Percentiles rank a stretch among this genome's conserved stretches.
phyloP scores from a whole-genome alignment of 2,329 filamentous ascomycete genomes.

The Emmonsia crescens region DNA sequence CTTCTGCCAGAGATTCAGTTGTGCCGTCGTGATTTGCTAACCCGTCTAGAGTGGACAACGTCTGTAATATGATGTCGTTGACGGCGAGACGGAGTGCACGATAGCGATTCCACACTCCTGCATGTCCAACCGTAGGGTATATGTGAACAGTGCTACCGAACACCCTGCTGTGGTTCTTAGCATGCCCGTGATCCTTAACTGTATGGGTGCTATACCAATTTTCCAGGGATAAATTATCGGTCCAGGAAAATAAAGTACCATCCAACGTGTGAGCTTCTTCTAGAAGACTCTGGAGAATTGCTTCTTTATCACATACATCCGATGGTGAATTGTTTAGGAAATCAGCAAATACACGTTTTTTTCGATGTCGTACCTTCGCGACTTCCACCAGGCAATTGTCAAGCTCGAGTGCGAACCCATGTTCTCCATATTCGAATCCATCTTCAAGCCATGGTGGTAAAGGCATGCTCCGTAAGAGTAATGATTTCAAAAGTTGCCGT shows the following conservation, averaged over 20 bases:
- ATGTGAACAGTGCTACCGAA: background rate
- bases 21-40: background rate
- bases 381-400: background rate
- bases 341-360: background rate
- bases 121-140: background rate
- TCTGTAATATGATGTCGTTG: background rate
- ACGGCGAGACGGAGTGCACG: background rate
- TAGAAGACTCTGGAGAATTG: background rate
- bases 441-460: background rate
- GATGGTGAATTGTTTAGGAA: background rate
- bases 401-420: background rate
- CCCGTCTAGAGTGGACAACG: background rate
- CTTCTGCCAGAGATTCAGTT: background rate
- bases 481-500: background rate
- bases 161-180: background rate
- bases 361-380: background rate
- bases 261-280: background rate
- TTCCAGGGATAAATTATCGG: background rate
- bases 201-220: background rate
- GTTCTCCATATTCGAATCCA: background rate
- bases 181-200: background rate
- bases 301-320: background rate
- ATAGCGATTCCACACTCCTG: conserved; percentile 3
- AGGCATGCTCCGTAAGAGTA: background rate
- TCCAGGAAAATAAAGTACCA: background rate